phyloP scores from a whole-genome alignment of 2,329 filamentous ascomycete species.

The Fusarium sp. region DNA sequence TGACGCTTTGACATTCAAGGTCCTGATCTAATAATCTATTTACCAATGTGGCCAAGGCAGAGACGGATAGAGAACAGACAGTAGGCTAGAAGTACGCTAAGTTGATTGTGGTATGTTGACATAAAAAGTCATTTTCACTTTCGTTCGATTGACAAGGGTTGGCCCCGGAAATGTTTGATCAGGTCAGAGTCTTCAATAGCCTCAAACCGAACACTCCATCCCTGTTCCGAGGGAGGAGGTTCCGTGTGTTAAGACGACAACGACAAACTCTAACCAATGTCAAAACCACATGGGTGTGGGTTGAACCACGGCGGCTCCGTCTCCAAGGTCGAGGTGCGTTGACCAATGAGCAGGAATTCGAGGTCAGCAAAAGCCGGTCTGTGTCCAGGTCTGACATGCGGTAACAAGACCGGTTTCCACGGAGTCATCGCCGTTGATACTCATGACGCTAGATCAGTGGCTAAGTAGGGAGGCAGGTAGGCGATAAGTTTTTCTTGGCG shows the following conservation, averaged over 20 bases:
- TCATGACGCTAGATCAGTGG: constrained; percentile 18
- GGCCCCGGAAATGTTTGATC: constrained; percentile 6
- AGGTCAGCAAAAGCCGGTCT: constrained; percentile 28
- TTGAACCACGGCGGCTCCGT: neutral
- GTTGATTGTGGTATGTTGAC: neutral
- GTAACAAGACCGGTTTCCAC: constrained; percentile 15
- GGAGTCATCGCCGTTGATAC: constrained; percentile 16
- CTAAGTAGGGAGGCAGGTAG: neutral
- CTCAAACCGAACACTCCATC: neutral
- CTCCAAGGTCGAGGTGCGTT: neutral
- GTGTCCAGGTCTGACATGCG: constrained; percentile 30
- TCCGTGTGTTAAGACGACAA: neutral
- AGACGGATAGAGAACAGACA: constrained; percentile 15
- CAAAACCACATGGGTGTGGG: neutral
- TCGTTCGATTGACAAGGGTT: constrained; percentile 5
- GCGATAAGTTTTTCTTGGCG: constrained; percentile 1
- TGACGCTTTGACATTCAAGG: constrained; percentile 36
- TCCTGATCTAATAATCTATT: neutral
- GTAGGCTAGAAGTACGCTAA: constrained; percentile 10
- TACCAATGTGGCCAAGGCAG: constrained; percentile 15
- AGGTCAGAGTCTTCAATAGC: constrained; percentile 25
- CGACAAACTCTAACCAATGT: neutral
- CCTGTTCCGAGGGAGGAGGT: neutral
- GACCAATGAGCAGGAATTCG: constrained; percentile 15
- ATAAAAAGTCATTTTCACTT: constrained; percentile 1